Evolutionary conservation across 768 basidiomycete genomes (phyloP).

Genomic region (Suillus clintonianus): DNA sequence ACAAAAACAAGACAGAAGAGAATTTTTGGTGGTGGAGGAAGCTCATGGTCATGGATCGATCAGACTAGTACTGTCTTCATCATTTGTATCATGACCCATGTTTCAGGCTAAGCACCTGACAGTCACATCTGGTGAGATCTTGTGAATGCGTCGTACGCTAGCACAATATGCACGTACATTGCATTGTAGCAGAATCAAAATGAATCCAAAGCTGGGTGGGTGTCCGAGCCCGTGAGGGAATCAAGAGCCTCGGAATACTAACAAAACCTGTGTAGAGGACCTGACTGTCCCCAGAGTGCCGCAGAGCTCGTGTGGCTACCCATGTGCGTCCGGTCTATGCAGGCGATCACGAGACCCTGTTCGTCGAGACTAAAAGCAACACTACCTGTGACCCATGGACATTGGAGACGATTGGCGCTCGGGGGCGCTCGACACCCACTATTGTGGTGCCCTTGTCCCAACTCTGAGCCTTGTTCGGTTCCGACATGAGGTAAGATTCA

Average conservation of each 20-base stretch:
- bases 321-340: background rate
- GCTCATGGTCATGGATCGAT: background rate
- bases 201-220: background rate
- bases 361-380: background rate
- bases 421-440: no score
- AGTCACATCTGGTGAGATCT: background rate
- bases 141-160: background rate
- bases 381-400: background rate
- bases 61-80: no score
- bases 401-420: background rate
- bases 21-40: background rate
- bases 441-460: no score
- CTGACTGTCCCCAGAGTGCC: slow-evolving; percentile 21
- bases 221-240: background rate
- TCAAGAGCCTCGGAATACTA: background rate
- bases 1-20: background rate
- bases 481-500: no score
- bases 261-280: background rate
- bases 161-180: background rate
- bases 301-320: slow-evolving; percentile 11
- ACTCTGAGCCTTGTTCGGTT: no score
- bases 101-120: no score
- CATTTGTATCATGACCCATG: no score
- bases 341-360: background rate
- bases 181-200: background rate